Conservation (phyloP, 2,329 filamentous ascomycete species). For the Escovopsis sp. region DNA sequence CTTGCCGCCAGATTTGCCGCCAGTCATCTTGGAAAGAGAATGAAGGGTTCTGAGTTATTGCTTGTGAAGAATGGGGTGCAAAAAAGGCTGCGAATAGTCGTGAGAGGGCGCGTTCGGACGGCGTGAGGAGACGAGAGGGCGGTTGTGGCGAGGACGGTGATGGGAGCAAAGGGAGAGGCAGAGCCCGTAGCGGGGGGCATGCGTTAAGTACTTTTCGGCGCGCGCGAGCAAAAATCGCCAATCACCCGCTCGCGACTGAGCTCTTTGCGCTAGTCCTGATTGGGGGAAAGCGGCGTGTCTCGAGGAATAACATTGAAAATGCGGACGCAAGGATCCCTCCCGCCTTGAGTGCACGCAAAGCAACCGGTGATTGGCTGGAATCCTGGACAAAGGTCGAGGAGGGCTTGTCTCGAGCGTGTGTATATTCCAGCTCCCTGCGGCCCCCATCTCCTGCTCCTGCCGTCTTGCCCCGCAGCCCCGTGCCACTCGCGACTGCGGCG, state of each 20-base stretch:
- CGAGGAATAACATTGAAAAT: constrained; percentile 16
- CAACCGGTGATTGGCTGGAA: too few relatives aligned
- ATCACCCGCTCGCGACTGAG: constrained; percentile 24
- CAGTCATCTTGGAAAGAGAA: constrained; percentile 8
- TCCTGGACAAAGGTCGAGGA: too few relatives aligned
- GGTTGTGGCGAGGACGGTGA: constrained; percentile 23
- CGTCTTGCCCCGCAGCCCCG: background rate
- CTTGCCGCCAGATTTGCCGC: constrained; percentile 99
- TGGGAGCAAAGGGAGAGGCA: constrained; percentile 18
- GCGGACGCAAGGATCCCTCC: background rate
- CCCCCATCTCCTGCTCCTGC: too few relatives aligned
- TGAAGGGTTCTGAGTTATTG: constrained; percentile 4
- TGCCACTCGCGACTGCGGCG: background rate
- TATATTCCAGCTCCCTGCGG: too few relatives aligned
- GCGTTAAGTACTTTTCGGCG: constrained; percentile 44
- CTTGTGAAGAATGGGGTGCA: constrained; percentile 1
- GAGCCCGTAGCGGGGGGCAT: constrained; percentile 28
- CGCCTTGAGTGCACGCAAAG: too few relatives aligned
- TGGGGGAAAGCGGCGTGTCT: constrained; percentile 16
- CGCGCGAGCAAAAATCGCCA: constrained; percentile 28
- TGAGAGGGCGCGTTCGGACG: constrained; percentile 8
- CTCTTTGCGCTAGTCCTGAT: constrained; percentile 5
- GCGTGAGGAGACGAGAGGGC: constrained; percentile 15
- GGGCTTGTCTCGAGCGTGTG: too few relatives aligned
- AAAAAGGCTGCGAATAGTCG: constrained; percentile 5